Base-by-base conservation (phyloP, 2,329 filamentous ascomycete species). In the Fusarium concolor region DNA sequence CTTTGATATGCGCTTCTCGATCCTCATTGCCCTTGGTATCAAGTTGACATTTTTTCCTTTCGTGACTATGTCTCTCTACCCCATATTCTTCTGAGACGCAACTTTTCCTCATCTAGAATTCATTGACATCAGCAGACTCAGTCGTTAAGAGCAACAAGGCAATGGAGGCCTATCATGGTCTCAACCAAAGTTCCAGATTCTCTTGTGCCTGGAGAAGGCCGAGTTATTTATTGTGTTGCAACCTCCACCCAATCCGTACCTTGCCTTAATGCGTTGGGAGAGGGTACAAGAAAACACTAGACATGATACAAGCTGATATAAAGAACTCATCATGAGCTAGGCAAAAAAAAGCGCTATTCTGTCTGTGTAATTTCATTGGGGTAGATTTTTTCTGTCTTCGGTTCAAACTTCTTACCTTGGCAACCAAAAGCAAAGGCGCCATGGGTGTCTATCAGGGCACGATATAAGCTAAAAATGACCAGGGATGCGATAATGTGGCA, bases 11-110 rank as follows among this genome's bases (percentile, higher is more conserved):
- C 49, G 28, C 22, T 22, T 24, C n/a, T 51, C n/a, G 6, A 33
- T 18, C 26, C 29, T 15, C 28, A 52, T 46, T 37, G 37, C 22
- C 35, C 4, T 59, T 68, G 56, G 45, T 70, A 64, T 68, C 58
- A 39, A 55, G n/a, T 71, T 64, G 45, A 39, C 37, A 53, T 56
- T 65, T 57, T 50, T 46, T 37, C 50, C 45, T 65, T 42, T 62
- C 45, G 53, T 59, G 52, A 52, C 35, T 31, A n/a, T 42, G 28
- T 51, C 39, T 59, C 26, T 53, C 44, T 46, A 59, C 24, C 52
- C 37, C 42, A 43, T 28, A 50, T n/a, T 38, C 20, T 28, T 59
- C 50, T 63, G 56, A 70, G 60, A 67, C 62, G 29, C 22, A 37
- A 10, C 33, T 65, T 67, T 55, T n/a, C 39, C 50, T 47, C 17